A percentile compares a stretch with the other conserved stretches of the same genome.
These are phyloP conservation scores for Pelargonium citronellum DNA, from an alignment of 441 rosid species.

Conservation along the genomic window DNA sequence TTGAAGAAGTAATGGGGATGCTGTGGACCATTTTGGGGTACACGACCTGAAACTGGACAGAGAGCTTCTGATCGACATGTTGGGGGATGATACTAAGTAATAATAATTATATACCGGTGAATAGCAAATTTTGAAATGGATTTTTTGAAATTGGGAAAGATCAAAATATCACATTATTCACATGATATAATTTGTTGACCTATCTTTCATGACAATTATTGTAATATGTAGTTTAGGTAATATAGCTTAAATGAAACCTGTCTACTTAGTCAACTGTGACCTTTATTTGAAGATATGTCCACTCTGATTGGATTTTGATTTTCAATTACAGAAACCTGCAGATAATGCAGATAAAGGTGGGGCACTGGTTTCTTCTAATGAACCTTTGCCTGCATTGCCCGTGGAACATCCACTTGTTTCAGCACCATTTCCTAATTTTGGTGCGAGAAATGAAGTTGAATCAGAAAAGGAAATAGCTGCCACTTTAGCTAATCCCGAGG, in stretches of 20 bases:
- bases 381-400: slow-evolving; percentile 26
- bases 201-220: background rate
- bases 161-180: background rate
- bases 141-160: slow-evolving; percentile 5
- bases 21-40: background rate
- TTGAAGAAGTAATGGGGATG: background rate
- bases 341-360: slow-evolving; percentile 7
- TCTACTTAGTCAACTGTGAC: background rate
- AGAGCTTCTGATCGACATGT: background rate
- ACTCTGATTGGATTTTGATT: slow-evolving; percentile 3
- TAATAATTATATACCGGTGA: background rate
- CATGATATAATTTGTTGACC: background rate
- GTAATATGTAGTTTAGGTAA: background rate
- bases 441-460: slow-evolving; percentile 27
- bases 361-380: slow-evolving; percentile 7
- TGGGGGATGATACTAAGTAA: background rate
- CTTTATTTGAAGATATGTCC: background rate
- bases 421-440: slow-evolving; percentile 26
- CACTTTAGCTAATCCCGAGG: slow-evolving; percentile 28
- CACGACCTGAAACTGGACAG: background rate
- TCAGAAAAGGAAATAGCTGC: slow-evolving; percentile 25
- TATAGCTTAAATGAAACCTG: background rate
- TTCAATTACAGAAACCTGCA: slow-evolving; percentile 1
- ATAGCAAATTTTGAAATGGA: background rate
- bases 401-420: slow-evolving; percentile 31